phyloP scores from a whole-genome alignment of 1,284 basidiomycete species.

The Cystobasidium pallidum region DNA sequence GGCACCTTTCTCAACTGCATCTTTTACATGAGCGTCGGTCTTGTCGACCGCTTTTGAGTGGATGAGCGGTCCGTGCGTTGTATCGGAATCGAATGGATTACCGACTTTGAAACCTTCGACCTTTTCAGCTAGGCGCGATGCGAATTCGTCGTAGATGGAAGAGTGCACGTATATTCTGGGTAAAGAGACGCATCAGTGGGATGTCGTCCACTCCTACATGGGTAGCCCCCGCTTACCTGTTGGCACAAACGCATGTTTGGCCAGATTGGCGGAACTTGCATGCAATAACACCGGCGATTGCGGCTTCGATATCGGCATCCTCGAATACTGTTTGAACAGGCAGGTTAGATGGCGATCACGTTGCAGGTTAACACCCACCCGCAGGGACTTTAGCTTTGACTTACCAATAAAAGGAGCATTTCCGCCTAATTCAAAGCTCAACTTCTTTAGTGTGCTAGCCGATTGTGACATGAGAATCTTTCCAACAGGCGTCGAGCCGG shows the following conservation, averaged over 20 bases:
- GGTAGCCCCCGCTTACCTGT: constrained; percentile 12
- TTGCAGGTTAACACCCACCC: no score
- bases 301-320: constrained; percentile 90
- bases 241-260: constrained; percentile 61
- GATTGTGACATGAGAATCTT: constrained; percentile 85
- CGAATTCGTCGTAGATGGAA: constrained; percentile 81
- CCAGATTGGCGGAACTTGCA: constrained; percentile 88
- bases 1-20: constrained; percentile 80
- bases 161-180: constrained; percentile 55
- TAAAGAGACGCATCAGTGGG: background rate
- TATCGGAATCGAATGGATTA: constrained; percentile 73
- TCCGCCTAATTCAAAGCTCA: constrained; percentile 62
- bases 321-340: constrained; percentile 68
- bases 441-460: constrained; percentile 86
- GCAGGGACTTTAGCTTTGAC: constrained; percentile 6
- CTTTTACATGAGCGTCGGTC: constrained; percentile 81
- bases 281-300: constrained; percentile 66
- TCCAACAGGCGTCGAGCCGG: constrained; percentile 79
- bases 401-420: constrained; percentile 84
- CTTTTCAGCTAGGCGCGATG: constrained; percentile 74
- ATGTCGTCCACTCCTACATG: background rate
- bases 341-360: no score
- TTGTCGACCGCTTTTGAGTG: constrained; percentile 84
- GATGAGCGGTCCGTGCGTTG: constrained; percentile 91
- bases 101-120: constrained; percentile 91